Evolutionary conservation across 192 early-diverging fungal species (phyloP).

Genomic region (Gigaspora rosea): DNA sequence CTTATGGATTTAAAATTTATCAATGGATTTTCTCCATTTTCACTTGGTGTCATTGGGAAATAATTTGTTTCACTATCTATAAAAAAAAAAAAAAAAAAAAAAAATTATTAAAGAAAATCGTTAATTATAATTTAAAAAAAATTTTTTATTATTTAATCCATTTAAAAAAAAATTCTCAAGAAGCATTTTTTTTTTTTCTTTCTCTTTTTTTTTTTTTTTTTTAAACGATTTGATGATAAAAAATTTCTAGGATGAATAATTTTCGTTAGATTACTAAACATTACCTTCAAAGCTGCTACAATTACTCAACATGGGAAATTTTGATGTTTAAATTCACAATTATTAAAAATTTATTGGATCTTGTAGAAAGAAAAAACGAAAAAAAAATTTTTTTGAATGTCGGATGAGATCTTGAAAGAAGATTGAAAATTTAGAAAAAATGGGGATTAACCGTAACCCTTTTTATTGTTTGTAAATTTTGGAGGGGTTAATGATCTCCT

Average conservation of each 20-base stretch:
- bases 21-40: not conserved
- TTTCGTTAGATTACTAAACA: no score
- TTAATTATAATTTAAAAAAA: not conserved
- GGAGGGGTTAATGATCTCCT: no score
- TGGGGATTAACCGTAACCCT: slow-evolving; percentile 1
- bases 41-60: not conserved
- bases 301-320: no score
- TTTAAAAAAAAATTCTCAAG: no score
- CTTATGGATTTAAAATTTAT: not conserved
- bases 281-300: no score
- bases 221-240: no score
- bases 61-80: not conserved
- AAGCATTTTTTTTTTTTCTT: no score
- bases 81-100: not conserved
- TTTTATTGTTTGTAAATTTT: not conserved
- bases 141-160: not conserved
- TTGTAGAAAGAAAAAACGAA: not conserved
- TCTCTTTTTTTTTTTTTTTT: no score
- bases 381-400: not conserved
- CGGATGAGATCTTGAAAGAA: not conserved
- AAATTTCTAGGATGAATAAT: no score
- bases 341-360: not conserved
- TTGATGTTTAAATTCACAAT: no score
- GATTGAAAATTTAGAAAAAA: not conserved
- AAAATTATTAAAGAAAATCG: not conserved